A percentile compares a stretch with the other conserved stretches of the same genome.
Conservation (phyloP, 108 stramenopile genomes). For the Cylindrotheca fusiformis region DNA sequence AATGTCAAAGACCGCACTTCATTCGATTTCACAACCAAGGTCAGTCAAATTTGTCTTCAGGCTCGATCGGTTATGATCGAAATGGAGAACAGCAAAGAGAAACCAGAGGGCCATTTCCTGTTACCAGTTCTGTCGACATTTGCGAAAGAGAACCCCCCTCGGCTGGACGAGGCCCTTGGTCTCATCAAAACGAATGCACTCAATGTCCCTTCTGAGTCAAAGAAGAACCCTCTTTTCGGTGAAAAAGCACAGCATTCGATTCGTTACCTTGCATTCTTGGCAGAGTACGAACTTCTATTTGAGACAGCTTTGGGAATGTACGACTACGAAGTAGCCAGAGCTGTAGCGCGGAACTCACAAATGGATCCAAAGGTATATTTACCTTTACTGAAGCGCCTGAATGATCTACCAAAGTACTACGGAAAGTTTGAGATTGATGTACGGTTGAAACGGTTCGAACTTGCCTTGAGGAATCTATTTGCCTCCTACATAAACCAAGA, state of each 20-base stretch:
- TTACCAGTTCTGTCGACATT: conserved; percentile 84
- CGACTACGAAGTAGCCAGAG: conserved; percentile 86
- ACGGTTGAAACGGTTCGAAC: conserved; percentile 74
- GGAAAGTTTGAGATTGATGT: conserved; percentile 79
- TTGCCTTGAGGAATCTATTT: conserved; percentile 64
- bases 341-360: conserved; percentile 86
- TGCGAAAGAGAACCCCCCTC: conserved; percentile 84
- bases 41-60: conserved; percentile 68
- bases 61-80: conserved; percentile 66
- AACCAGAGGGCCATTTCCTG: conserved; percentile 66
- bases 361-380: conserved; percentile 95
- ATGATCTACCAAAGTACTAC: conserved; percentile 46
- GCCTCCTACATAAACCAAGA: conserved; percentile 27
- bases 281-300: conserved; percentile 82
- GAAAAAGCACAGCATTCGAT: conserved; percentile 80
- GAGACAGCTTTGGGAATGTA: conserved; percentile 90
- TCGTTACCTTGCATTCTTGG: conserved; percentile 88
- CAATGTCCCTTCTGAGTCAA: conserved; percentile 9
- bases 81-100: conserved; percentile 41
- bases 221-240: conserved; percentile 57
- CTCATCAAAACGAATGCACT: conserved; percentile 64
- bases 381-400: conserved; percentile 77
- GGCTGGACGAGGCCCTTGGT: conserved; percentile 69
- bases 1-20: conserved; percentile 3
- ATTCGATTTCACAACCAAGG: conserved; percentile 69